A percentile compares a stretch with the other conserved stretches of the same genome.
phyloP scores from a whole-genome alignment of 192 early-diverging fungal species.

The Coemansia sp. region DNA sequence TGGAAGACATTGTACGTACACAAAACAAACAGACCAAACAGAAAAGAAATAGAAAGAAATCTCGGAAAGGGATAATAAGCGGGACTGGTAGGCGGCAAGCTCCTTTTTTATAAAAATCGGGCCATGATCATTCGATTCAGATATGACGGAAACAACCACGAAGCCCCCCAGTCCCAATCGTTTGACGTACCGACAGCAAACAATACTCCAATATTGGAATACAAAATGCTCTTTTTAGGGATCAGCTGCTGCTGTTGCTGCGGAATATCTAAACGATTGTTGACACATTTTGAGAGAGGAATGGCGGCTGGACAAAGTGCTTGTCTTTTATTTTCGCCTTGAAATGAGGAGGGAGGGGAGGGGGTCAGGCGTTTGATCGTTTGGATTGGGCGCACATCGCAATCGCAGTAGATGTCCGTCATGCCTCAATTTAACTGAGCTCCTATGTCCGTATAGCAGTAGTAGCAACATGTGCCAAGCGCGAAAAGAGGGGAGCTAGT shows the following conservation, averaged over 20 bases:
- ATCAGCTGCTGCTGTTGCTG: not conserved
- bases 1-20: conserved; percentile 2
- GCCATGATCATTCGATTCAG: not conserved
- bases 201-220: not conserved
- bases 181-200: not conserved
- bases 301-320: not conserved
- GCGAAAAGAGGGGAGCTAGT: not conserved
- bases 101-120: not conserved
- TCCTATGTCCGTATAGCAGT: not conserved
- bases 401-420: not conserved
- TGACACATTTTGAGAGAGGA: not conserved
- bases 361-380: not conserved
- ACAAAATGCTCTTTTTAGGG: conserved; percentile 1
- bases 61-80: not conserved
- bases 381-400: not conserved
- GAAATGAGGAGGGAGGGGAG: not conserved
- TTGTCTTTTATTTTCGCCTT: not conserved
- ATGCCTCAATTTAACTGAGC: conserved; percentile 7
- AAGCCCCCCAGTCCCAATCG: conserved; percentile 1
- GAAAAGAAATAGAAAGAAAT: not conserved
- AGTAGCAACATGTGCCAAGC: not conserved
- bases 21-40: conserved; percentile 5
- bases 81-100: not conserved
- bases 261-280: conserved; percentile 6
- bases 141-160: not conserved